A percentile compares a stretch with the other conserved stretches of the same genome.
phyloP scores from a whole-genome alignment of 2,329 filamentous ascomycete genomes.

The Colletotrichum musae region DNA sequence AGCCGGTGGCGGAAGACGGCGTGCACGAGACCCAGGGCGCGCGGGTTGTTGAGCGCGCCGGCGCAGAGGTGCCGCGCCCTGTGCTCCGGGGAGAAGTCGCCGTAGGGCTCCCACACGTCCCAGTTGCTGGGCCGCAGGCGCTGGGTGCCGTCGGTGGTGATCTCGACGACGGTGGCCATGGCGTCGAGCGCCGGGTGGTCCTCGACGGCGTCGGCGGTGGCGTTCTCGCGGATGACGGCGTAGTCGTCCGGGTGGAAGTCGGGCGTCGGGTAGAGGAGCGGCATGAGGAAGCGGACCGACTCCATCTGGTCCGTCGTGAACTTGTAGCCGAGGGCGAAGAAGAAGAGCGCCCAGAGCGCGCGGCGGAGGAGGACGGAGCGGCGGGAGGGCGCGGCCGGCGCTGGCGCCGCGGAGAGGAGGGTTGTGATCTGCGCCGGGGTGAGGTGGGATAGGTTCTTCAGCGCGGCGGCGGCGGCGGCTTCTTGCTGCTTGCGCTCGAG shows the following conservation, averaged over 20 bases:
- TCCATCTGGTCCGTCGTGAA: conserved; percentile 20
- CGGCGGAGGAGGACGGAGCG: conserved; percentile 25
- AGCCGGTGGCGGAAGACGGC: conserved; percentile 49
- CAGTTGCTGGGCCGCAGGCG: conserved; percentile 1
- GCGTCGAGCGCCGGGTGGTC: conserved; percentile 12
- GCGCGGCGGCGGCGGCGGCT: conserved; percentile 30
- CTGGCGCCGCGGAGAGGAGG: conserved; percentile 36
- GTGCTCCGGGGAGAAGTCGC: conserved; percentile 2
- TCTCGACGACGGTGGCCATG: conserved; percentile 9
- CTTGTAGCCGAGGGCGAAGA: conserved; percentile 37
- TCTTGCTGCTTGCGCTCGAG: conserved; percentile 12
- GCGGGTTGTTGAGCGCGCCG: conserved; percentile 47
- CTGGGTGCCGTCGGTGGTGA: neutral
- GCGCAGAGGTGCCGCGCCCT: conserved; percentile 50
- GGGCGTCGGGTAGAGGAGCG: conserved; percentile 21
- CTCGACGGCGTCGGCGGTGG: conserved; percentile 7
- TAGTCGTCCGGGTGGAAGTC: conserved; percentile 8
- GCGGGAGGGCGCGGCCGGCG: conserved; percentile 16
- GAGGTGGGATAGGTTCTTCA: conserved; percentile 41
- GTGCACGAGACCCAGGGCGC: conserved; percentile 52
- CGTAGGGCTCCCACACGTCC: conserved; percentile 36
- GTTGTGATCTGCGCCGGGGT: conserved; percentile 39
- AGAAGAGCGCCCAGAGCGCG: conserved; percentile 30
- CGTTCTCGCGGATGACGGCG: conserved; percentile 7
- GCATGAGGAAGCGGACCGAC: conserved; percentile 17